Conservation (phyloP, 2,329 filamentous ascomycete genomes). For the Aspergillus tamarii region DNA sequence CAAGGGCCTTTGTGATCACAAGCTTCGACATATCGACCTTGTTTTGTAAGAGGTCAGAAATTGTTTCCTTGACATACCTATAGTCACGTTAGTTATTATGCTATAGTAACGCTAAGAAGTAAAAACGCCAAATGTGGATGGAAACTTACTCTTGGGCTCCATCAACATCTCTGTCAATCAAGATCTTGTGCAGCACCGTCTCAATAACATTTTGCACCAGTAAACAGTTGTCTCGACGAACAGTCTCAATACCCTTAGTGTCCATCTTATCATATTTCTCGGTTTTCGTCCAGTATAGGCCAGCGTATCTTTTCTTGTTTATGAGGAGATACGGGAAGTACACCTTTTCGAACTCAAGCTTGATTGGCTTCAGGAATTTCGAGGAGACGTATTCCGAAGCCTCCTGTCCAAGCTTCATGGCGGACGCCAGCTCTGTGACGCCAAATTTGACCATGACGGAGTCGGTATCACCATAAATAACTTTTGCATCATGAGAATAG, state of each 20-base stretch:
- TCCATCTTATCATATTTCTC: slow-evolving; percentile 99
- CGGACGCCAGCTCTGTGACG: slow-evolving; percentile 78
- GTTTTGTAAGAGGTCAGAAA: slow-evolving; percentile 93
- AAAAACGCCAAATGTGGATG: neutral
- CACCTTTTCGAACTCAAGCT: slow-evolving; percentile 98
- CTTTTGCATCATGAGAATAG: slow-evolving; percentile 90
- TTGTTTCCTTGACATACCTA: slow-evolving; percentile 95
- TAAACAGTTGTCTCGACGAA: slow-evolving; percentile 93
- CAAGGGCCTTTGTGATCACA: slow-evolving; percentile 95
- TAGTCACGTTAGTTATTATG: slow-evolving; percentile 37
- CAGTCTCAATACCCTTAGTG: slow-evolving; percentile 98
- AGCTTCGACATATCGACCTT: slow-evolving; percentile 99
- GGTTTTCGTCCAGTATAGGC: slow-evolving; percentile 94
- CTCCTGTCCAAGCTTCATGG: slow-evolving; percentile 95
- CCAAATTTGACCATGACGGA: slow-evolving; percentile 99
- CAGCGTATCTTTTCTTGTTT: slow-evolving; percentile 99
- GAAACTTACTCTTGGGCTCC: slow-evolving; percentile 85
- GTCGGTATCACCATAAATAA: slow-evolving; percentile 98
- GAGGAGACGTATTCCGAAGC: slow-evolving; percentile 84
- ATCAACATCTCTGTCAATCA: slow-evolving; percentile 88
- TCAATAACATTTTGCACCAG: slow-evolving; percentile 97
- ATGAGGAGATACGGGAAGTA: slow-evolving; percentile 98
- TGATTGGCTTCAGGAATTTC: slow-evolving; percentile 96
- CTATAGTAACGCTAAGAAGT: neutral
- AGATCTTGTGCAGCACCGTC: slow-evolving; percentile 90